phyloP scores from a whole-genome alignment of 768 basidiomycete species.

The Trichaptum fuscoviolaceum region DNA sequence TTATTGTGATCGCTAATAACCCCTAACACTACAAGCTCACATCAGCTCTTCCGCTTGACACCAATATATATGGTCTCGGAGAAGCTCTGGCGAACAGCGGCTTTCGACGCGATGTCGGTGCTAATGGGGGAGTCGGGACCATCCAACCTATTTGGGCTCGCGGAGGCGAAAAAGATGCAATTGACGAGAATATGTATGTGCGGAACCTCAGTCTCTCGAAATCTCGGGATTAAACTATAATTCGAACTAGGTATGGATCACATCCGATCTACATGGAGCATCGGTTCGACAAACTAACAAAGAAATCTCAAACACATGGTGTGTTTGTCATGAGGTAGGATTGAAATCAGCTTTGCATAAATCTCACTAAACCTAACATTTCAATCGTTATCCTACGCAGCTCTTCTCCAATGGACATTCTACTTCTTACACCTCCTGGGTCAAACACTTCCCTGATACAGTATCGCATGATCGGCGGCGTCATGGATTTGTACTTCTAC shows the following conservation, averaged over 20 bases:
- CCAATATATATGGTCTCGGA: slow-evolving; percentile 77
- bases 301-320: slow-evolving; percentile 60
- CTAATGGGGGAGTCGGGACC: slow-evolving; percentile 44
- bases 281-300: slow-evolving; percentile 48
- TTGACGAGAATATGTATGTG: slow-evolving; percentile 64
- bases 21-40: slow-evolving; percentile 36
- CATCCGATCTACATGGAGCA: slow-evolving; percentile 73
- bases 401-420: slow-evolving; percentile 64
- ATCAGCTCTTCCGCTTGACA: slow-evolving; percentile 55
- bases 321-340: slow-evolving; percentile 65
- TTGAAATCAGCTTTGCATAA: not conserved
- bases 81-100: slow-evolving; percentile 68
- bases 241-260: slow-evolving; percentile 51
- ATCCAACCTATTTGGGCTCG: slow-evolving; percentile 67
- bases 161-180: slow-evolving; percentile 49
- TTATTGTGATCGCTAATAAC: too few species aligned
- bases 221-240: not conserved
- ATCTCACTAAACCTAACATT: not conserved
- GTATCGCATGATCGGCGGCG: slow-evolving; percentile 71
- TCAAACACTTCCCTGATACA: slow-evolving; percentile 57
- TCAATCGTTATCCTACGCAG: slow-evolving; percentile 26
- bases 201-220: slow-evolving; percentile 17
- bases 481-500: slow-evolving; percentile 57
- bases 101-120: slow-evolving; percentile 55
- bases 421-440: slow-evolving; percentile 53